These are phyloP conservation scores for Aspergillus jensenii DNA, from an alignment of 2,329 filamentous ascomycete species.

Conservation along the genomic window DNA sequence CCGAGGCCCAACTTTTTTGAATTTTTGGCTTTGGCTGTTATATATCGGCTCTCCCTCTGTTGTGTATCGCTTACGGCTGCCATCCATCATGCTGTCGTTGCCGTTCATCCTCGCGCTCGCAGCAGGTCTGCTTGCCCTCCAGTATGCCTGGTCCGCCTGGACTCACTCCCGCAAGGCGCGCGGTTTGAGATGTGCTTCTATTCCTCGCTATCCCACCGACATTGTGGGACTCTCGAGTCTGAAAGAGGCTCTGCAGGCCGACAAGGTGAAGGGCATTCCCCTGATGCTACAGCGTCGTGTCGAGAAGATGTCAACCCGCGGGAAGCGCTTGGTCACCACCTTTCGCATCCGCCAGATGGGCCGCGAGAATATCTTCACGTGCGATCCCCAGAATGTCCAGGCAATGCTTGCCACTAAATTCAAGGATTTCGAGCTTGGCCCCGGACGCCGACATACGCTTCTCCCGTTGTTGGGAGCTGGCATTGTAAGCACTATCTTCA, in stretches of 20 bases:
- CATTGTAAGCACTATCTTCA: slow-evolving; percentile 39
- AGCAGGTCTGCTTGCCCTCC: slow-evolving; percentile 24
- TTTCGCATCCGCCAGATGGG: slow-evolving; percentile 25
- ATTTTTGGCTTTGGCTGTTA: background rate
- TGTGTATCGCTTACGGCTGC: too few relatives aligned
- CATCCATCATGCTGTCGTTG: slow-evolving; percentile 15
- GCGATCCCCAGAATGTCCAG: slow-evolving; percentile 67
- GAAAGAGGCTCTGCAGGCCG: slow-evolving; percentile 22
- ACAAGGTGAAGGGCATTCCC: slow-evolving; percentile 26
- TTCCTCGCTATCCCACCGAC: slow-evolving; percentile 29
- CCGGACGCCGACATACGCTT: slow-evolving; percentile 65
- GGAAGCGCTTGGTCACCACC: slow-evolving; percentile 27
- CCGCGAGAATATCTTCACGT: slow-evolving; percentile 27
- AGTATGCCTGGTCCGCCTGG: slow-evolving; percentile 22
- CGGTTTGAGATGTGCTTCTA: slow-evolving; percentile 22
- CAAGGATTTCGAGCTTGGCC: slow-evolving; percentile 76
- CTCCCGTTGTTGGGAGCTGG: slow-evolving; percentile 40
- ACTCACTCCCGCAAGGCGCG: slow-evolving; percentile 28
- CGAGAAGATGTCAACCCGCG: slow-evolving; percentile 19
- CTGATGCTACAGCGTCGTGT: slow-evolving; percentile 20
- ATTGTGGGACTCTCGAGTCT: slow-evolving; percentile 26
- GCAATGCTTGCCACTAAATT: slow-evolving; percentile 83
- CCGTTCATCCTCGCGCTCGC: slow-evolving; percentile 25
- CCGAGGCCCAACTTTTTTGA: background rate
- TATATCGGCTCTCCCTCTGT: background rate